Percentiles rank a stretch among this genome's conserved stretches.
phyloP scores from a whole-genome alignment of 2,329 filamentous ascomycete genomes.

The Myriosclerotinia curreyana region DNA sequence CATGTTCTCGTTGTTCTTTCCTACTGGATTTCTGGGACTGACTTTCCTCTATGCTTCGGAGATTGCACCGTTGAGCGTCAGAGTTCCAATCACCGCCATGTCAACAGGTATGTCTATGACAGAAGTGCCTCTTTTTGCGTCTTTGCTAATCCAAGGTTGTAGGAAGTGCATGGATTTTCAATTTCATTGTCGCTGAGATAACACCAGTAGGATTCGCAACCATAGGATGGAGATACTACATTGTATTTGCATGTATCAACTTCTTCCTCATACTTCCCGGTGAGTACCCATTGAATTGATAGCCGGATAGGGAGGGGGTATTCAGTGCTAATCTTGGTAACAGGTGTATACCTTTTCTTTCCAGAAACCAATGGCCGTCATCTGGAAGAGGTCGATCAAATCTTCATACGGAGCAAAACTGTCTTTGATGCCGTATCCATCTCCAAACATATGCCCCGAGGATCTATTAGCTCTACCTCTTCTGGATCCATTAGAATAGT shows the following conservation, averaged over 20 bases:
- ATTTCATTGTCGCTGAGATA: slow-evolving; percentile 32
- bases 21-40: slow-evolving; percentile 51
- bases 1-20: slow-evolving; percentile 53
- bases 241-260: slow-evolving; percentile 53
- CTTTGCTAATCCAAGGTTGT: not conserved
- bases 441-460: slow-evolving; percentile 3
- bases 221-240: slow-evolving; percentile 61
- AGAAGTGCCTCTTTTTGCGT: not conserved
- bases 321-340: slow-evolving; percentile 5
- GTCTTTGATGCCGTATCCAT: slow-evolving; percentile 13
- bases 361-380: slow-evolving; percentile 53
- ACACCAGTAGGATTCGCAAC: slow-evolving; percentile 44
- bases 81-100: slow-evolving; percentile 40
- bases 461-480: not conserved
- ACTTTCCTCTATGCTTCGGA: slow-evolving; percentile 56
- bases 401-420: slow-evolving; percentile 23
- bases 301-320: not conserved
- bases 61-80: slow-evolving; percentile 50
- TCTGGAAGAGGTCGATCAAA: slow-evolving; percentile 38
- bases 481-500: not conserved
- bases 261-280: slow-evolving; percentile 19
- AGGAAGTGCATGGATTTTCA: slow-evolving; percentile 23
- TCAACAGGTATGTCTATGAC: slow-evolving; percentile 10
- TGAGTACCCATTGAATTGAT: not conserved
- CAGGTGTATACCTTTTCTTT: slow-evolving; percentile 53